Evolutionary conservation across 768 basidiomycete genomes (phyloP).

Genomic region (Imleria badia): DNA sequence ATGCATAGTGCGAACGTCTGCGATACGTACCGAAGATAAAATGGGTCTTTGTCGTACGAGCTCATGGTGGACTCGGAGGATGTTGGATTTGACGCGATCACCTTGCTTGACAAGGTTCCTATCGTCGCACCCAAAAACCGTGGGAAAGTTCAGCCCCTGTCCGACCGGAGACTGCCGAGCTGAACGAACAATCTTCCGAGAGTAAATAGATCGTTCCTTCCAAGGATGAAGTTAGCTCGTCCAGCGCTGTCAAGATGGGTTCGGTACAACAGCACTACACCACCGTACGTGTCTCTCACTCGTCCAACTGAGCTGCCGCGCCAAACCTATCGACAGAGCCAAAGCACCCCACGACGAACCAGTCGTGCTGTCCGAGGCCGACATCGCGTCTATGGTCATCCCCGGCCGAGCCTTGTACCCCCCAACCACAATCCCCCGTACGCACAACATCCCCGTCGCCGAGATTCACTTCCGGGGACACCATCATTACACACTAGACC

Average conservation of each 20-base stretch:
- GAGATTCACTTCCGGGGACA: constrained; percentile 82
- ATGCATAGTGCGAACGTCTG: neutral
- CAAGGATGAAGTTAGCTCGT: constrained; percentile 19
- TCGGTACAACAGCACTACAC: constrained; percentile 14
- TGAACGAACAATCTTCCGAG: too few relatives aligned
- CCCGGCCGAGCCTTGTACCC: constrained; percentile 60
- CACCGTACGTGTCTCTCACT: constrained; percentile 13
- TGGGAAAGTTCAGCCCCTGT: too few relatives aligned
- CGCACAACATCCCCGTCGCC: constrained; percentile 75
- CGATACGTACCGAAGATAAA: constrained; percentile 66
- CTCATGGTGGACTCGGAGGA: constrained; percentile 24
- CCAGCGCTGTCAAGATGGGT: constrained; percentile 21
- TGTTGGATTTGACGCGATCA: too few relatives aligned
- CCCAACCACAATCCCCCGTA: constrained; percentile 56
- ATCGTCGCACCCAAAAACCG: too few relatives aligned
- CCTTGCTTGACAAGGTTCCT: too few relatives aligned
- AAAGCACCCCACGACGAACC: constrained; percentile 6
- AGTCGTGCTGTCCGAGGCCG: constrained; percentile 35
- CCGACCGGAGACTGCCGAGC: too few relatives aligned
- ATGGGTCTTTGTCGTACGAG: constrained; percentile 64
- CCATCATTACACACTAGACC: constrained; percentile 60
- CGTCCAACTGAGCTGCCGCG: neutral
- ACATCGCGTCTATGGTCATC: constrained; percentile 52
- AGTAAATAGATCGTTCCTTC: too few relatives aligned
- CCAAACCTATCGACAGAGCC: neutral